A percentile compares a stretch with the other conserved stretches of the same genome.
Conservation (phyloP, 371 early-diverging fungal species). For the Mucor sp. region DNA sequence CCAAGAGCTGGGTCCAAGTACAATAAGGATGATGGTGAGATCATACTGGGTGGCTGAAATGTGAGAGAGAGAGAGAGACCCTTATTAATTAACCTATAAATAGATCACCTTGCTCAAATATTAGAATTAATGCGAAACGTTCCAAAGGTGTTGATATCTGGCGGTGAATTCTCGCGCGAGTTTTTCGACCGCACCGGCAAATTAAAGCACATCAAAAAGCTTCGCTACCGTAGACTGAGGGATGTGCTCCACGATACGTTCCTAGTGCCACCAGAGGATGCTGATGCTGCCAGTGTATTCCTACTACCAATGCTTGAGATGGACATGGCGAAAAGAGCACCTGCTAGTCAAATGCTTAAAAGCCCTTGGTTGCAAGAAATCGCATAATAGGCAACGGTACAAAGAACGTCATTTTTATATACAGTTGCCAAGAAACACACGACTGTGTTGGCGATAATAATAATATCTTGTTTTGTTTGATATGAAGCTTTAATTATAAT, state of each 20-base stretch:
- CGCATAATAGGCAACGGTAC: neutral
- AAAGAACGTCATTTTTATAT: neutral
- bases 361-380: conserved; percentile 58
- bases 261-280: conserved; percentile 55
- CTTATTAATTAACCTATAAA: neutral
- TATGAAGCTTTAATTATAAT: neutral
- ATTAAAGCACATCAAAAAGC: conserved; percentile 82
- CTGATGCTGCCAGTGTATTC: conserved; percentile 61
- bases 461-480: neutral
- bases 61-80: too few relatives aligned
- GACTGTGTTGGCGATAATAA: neutral
- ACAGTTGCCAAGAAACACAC: conserved; percentile 2
- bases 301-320: conserved; percentile 79
- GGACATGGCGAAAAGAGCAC: conserved; percentile 58
- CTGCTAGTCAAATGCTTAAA: conserved; percentile 58
- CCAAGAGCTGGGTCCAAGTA: conserved; percentile 84
- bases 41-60: neutral
- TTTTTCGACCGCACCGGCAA: conserved; percentile 83
- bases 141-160: conserved; percentile 73
- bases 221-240: conserved; percentile 78
- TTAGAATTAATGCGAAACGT: conserved; percentile 87
- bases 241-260: conserved; percentile 89
- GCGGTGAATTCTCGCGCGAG: conserved; percentile 78
- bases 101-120: conserved; percentile 96
- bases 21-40: conserved; percentile 86